A percentile compares a stretch with the other conserved stretches of the same genome.
Evolutionary conservation across 805 yeast genomes (phyloP).

Genomic region (Metschnikowia shivogae): DNA sequence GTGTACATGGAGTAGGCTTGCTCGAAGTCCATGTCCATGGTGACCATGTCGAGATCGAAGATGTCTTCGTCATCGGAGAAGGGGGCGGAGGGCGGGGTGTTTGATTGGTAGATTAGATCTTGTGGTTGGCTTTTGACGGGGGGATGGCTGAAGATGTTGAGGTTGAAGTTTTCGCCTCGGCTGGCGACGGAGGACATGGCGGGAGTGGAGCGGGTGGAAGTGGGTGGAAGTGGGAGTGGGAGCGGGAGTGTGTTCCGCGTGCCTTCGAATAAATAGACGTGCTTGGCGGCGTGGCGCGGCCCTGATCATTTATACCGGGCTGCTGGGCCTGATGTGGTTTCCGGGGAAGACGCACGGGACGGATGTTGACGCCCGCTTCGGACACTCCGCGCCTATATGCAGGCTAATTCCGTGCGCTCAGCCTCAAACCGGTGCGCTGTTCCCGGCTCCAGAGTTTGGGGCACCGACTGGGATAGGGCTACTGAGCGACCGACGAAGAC

Average conservation of each 20-base stretch:
- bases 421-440: no score
- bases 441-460: no score
- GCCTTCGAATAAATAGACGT: no score
- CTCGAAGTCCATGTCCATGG: slow-evolving; percentile 43
- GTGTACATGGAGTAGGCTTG: slow-evolving; percentile 41
- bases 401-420: neutral
- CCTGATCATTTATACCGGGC: slow-evolving; percentile 1
- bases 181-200: slow-evolving; percentile 19
- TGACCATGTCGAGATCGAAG: slow-evolving; percentile 29
- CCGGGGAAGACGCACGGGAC: neutral
- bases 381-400: neutral
- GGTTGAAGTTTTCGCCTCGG: slow-evolving; percentile 12
- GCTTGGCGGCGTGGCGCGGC: neutral
- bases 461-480: no score
- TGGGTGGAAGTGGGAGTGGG: no score
- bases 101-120: neutral
- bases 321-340: neutral
- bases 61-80: slow-evolving; percentile 18
- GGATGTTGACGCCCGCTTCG: neutral
- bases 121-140: slow-evolving; percentile 6
- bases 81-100: slow-evolving; percentile 4
- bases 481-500: no score
- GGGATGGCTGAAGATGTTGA: slow-evolving; percentile 14
- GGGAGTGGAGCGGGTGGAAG: no score
- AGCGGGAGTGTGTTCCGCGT: no score